phyloP scores from a whole-genome alignment of 169 alveolate species.

The Eimeria sp. region DNA sequence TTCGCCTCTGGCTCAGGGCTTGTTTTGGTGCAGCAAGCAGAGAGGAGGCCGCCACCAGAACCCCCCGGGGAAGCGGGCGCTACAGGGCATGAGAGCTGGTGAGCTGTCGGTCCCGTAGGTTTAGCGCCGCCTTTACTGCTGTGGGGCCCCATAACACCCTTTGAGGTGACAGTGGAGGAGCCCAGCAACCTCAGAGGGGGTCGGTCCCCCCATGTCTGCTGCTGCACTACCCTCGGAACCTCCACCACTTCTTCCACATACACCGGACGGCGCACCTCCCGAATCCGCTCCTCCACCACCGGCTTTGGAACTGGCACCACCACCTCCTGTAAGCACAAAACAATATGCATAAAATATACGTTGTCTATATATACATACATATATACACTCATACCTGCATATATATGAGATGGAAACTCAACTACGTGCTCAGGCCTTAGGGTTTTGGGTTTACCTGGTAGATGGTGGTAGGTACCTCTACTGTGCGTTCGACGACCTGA shows the following conservation, averaged over 20 bases:
- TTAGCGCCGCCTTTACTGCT: no score
- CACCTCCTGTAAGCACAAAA: constrained; percentile 27
- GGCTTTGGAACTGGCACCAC: constrained; percentile 72
- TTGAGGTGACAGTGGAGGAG: no score
- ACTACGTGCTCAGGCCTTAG: background rate
- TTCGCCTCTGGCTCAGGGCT: background rate
- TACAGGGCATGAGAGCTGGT: constrained; percentile 2
- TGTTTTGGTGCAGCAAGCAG: background rate
- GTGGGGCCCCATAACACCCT: no score
- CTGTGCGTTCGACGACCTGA: constrained; percentile 63
- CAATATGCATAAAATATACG: background rate
- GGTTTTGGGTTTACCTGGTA: constrained; percentile 67
- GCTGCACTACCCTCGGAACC: constrained; percentile 38
- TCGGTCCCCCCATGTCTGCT: background rate
- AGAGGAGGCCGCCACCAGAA: background rate
- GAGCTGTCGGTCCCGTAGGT: background rate
- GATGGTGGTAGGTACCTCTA: constrained; percentile 62
- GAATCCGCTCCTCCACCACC: constrained; percentile 43
- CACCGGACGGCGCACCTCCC: constrained; percentile 28
- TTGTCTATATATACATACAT: no score
- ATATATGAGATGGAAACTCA: background rate
- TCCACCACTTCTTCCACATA: constrained; percentile 50
- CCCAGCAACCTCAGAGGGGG: no score
- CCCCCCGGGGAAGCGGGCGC: background rate
- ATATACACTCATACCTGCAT: background rate